Base-by-base conservation (phyloP, 2,329 filamentous ascomycete species). In the Stachybotrys chlorohalonatus region DNA sequence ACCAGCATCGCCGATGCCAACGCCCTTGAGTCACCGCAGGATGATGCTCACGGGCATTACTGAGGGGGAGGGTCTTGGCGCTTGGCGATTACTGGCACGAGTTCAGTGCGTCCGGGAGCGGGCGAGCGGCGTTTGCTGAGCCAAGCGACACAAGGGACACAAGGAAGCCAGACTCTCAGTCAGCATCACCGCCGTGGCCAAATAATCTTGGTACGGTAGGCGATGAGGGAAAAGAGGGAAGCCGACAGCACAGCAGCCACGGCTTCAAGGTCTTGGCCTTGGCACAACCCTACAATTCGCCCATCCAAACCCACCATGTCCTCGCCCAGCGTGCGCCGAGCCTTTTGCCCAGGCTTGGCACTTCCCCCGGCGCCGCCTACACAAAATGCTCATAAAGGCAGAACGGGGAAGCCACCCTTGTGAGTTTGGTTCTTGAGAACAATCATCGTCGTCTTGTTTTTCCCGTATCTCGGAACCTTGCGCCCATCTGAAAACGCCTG, bases 281-380 rank as follows among this genome's bases (percentile, higher is more conserved):
- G 50, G 50, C 50, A 45, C 50, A 15, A 24, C 32, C 9, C 15
- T 32, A 42, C 32, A 52, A 52, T 24, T 16, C 24, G 50, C 36
- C 36, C 50, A 32, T 45, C 32, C 31, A 52, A 36, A 52, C 16
- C 31, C 17, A 31, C 50, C 36, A 16, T 32, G 15, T 45, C 36
- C 50, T 42, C 50, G n/a, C 50, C 31, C 50, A 52, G 50, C 50
- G 31, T 39, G 31, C 45, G 50, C 50, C 50, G 31, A 52, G 50
- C 50, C 31, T 31, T 32, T 51, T 13, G 49, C 49, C 30, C 30
- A 32, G 49, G 30, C 49, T 52, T 52, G 50, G 50, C 50, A 52
- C 17, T 52, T 47, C 46, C 46, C 46, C 15, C 46, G 50, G 50
- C 50, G 39, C 17, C 36, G 15, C n/a, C 46, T 24, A 2, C 46